These are phyloP conservation scores for Nissolia schottii DNA, from an alignment of 306 rosid genomes.

Conservation along the genomic window DNA sequence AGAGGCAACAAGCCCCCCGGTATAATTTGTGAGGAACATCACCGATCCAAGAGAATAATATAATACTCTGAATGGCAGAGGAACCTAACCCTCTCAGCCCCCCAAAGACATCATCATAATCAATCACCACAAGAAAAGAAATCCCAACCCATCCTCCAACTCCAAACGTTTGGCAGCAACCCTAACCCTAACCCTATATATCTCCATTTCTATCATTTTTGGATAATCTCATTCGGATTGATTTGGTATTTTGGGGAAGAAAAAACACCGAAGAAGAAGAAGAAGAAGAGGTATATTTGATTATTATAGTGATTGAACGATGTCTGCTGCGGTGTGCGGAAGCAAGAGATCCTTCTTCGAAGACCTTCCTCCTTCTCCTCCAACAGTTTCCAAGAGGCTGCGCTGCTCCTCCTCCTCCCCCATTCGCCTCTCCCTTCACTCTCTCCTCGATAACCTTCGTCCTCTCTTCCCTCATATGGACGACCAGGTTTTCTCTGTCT, in stretches of 20 bases:
- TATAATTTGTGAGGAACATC: not conserved
- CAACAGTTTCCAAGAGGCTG: slow-evolving; percentile 66
- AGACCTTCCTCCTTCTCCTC: slow-evolving; percentile 90
- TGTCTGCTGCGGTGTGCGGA: slow-evolving; percentile 99
- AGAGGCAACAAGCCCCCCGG: not conserved
- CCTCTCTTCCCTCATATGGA: slow-evolving; percentile 79
- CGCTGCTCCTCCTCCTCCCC: slow-evolving; percentile 89
- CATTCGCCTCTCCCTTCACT: slow-evolving; percentile 44
- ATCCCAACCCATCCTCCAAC: not conserved
- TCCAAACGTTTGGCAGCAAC: not conserved
- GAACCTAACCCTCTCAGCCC: not conserved
- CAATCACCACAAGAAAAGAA: not conserved
- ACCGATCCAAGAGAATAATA: not conserved
- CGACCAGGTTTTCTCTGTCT: slow-evolving; percentile 33
- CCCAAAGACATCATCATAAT: not conserved
- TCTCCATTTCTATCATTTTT: not conserved
- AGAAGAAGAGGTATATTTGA: not conserved
- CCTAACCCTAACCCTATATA: not conserved
- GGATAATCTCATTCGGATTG: not conserved
- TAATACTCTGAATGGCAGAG: not conserved
- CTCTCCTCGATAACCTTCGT: slow-evolving; percentile 65
- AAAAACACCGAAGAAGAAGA: not conserved
- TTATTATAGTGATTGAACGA: slow-evolving; percentile 35
- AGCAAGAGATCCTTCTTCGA: slow-evolving; percentile 97
- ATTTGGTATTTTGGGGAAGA: not conserved